Evolutionary conservation across 495 filamentous ascomycete species (phyloP), one percentile per base, ranked within the genome.

Genomic region (Elaphomyces granulatus): DNA sequence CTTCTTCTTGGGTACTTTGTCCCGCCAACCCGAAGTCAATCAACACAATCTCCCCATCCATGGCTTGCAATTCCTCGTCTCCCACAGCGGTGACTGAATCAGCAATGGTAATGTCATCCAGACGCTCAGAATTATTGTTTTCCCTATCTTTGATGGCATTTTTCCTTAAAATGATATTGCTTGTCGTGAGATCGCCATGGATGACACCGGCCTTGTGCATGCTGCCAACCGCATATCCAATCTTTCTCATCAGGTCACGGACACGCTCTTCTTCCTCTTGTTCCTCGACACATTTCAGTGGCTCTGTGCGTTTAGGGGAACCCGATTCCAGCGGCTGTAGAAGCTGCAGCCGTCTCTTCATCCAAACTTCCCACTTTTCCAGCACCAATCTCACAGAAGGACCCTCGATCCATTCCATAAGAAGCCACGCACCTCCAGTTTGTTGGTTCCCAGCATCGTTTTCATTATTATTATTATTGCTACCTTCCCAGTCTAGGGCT

Each of bases 121-220:
- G 32, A 30, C 45, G 43, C n/a, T n/a, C n/a, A n/a, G n/a, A n/a
- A n/a, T n/a, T n/a, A n/a, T n/a, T n/a, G n/a, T n/a, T n/a, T n/a
- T n/a, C n/a, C n/a, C n/a, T n/a, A n/a, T n/a, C n/a, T n/a, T n/a
- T n/a, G n/a, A n/a, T n/a, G n/a, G n/a, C n/a, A n/a, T n/a, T n/a
- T n/a, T n/a, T n/a, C 40, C 79, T 56, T 35, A 99, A 56, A 77
- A 99, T 95, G 59, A 99, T 64, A 63, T 98, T 98, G 61, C 87
- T 95, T 42, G 88, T 98, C 43, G 92, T 98, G 64, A 98, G 61
- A 63, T 98, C 90, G 33, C 90, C 90, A 66, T 98, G 90, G 36
- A 92, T 74, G 32, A 95, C 76, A 12, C 90, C 88, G 15, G 72
- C 69, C 37, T 65, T 69, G 64, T 98, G 90, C 61, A 98, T 62